Evolutionary conservation across 441 rosid species (phyloP), one percentile per base, ranked within the genome.

Genomic region (Kokia cookei): DNA sequence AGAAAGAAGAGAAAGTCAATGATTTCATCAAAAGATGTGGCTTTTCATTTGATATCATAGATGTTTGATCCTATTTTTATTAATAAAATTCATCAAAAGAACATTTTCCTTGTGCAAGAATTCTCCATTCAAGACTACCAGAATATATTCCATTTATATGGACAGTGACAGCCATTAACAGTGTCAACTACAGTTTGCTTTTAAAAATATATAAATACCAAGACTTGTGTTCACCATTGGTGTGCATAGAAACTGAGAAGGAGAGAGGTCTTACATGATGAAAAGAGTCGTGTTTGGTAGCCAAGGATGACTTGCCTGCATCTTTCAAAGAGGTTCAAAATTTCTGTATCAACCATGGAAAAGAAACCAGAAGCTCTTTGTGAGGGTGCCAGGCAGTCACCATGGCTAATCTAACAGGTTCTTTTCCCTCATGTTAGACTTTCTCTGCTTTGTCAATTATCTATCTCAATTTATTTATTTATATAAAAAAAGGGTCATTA

Each of bases 231-330:
- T 45, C 53, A 15, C 54, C 4, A 6, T 10, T 13, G 10, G 15
- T n/a, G 65, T 42, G 24, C 24, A 32, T 32, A 22, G 10, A 37
- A 35, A 5, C 19, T 47, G 7, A 9, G 22, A 10, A 29, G 73
- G 50, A 19, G 54, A 55, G 65, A 40, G 32, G 73, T 26, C 65
- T 71, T 71, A 55, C 65, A 54, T 71, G 73, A 57, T 19, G 73
- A 35, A 57, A 57, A 71, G 65, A 71, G 53, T 57, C 62, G 51
- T 55, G 73, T 57, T 37, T 71, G 73, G 32, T 71, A 71, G 73
- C 73, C 73, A 71, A 71, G 73, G 64, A 71, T 71, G 74, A 71
- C 74, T 71, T 71, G 74, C 74, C 74, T 55, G 65, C 74, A 71
- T 32, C 65, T 8, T 22, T 55, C 40, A 15, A 42, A 57, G 53